Evolutionary conservation across 2,329 filamentous ascomycete species (phyloP).

Genomic region (Neofusicoccum ribis): DNA sequence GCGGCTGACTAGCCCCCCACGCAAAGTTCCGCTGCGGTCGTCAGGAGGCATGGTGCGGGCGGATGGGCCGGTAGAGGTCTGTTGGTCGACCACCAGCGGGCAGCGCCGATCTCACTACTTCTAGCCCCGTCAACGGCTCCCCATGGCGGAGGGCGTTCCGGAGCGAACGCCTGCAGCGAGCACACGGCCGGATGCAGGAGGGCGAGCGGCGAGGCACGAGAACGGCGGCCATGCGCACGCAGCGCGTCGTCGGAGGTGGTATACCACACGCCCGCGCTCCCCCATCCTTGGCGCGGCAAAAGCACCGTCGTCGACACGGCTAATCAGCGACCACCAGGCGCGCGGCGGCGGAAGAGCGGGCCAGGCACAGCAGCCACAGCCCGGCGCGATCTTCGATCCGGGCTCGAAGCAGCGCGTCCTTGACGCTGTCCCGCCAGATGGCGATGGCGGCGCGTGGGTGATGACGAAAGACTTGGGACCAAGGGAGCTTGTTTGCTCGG

Average conservation of each 20-base stretch:
- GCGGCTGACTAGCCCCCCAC: neutral
- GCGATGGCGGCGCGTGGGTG: neutral
- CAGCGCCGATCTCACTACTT: neutral
- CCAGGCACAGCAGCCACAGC: neutral
- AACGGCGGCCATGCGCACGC: neutral
- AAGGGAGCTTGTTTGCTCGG: neutral
- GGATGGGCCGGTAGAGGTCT: neutral
- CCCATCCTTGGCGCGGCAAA: too few relatives aligned
- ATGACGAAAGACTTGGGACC: neutral
- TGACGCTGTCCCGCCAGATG: neutral
- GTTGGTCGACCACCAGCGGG: neutral
- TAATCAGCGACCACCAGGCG: neutral
- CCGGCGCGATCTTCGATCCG: neutral
- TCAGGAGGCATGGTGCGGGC: neutral
- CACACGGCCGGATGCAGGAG: neutral
- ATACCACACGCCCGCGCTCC: too few relatives aligned
- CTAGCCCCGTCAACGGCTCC: neutral
- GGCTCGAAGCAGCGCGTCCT: neutral
- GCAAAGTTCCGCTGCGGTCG: neutral
- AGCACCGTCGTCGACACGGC: neutral
- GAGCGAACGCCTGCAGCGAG: neutral
- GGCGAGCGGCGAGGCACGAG: neutral
- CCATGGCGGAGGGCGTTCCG: conserved; percentile 1
- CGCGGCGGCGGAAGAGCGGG: neutral
- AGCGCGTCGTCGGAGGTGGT: too few relatives aligned